Conservation (phyloP, 1,139 yeast genomes). For the Suhomyces choctaworum region DNA sequence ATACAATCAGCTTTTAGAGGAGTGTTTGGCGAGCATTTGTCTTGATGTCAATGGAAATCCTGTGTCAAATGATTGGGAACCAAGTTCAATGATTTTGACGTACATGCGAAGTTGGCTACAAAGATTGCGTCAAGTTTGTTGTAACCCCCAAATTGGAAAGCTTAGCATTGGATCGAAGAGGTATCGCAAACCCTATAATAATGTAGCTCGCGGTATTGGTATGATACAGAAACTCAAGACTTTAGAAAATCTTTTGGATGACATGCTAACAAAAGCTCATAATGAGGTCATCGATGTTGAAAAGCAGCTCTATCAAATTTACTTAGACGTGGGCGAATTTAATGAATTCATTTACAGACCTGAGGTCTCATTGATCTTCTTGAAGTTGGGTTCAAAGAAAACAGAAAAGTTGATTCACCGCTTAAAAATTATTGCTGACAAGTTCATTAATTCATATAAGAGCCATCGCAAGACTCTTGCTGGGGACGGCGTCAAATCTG, state of each 20-base stretch:
- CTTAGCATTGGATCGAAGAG: conserved; percentile 32
- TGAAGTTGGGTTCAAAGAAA: conserved; percentile 41
- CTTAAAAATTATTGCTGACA: conserved; percentile 21
- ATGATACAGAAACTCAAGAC: conserved; percentile 51
- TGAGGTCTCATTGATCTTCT: conserved; percentile 44
- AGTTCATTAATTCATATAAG: conserved; percentile 19
- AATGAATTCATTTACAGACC: conserved; percentile 57
- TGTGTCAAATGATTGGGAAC: conserved; percentile 50
- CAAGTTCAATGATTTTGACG: conserved; percentile 39
- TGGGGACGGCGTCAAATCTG: conserved; percentile 12
- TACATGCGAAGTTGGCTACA: conserved; percentile 67
- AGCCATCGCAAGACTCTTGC: conserved; percentile 2
- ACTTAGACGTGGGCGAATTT: conserved; percentile 62
- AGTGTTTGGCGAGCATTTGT: conserved; percentile 63
- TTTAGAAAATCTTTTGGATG: conserved; percentile 63
- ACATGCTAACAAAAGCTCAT: conserved; percentile 57
- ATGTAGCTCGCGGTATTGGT: conserved; percentile 17
- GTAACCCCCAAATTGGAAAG: conserved; percentile 73
- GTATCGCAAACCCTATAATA: conserved; percentile 21
- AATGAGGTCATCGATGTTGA: conserved; percentile 52
- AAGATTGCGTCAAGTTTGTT: conserved; percentile 73
- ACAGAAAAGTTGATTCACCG: conserved; percentile 31
- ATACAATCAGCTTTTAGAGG: conserved; percentile 62
- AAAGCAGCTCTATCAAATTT: conserved; percentile 44
- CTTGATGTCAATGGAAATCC: conserved; percentile 62